Conservation (phyloP, 2,329 filamentous ascomycete species). For the Xylaria sp. region DNA sequence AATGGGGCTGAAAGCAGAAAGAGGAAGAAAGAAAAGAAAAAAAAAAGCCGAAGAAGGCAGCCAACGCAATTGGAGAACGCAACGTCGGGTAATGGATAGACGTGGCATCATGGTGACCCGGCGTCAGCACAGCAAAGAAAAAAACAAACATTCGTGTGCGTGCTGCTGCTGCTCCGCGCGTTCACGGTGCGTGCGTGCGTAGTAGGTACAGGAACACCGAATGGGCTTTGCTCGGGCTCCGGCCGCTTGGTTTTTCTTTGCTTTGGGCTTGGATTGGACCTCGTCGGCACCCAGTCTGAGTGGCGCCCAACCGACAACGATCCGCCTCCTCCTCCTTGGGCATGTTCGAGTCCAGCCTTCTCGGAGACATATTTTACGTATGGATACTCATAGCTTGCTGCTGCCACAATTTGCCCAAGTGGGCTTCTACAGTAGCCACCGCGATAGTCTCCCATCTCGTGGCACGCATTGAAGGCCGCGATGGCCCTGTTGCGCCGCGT, state of each 20-base stretch:
- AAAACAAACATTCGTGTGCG: not conserved
- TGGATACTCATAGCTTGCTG: slow-evolving; percentile 7
- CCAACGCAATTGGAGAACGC: slow-evolving; percentile 11
- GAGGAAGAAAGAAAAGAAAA: no score
- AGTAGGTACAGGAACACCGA: slow-evolving; percentile 9
- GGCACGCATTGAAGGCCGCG: slow-evolving; percentile 14
- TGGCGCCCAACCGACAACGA: slow-evolving; percentile 12
- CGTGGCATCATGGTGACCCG: slow-evolving; percentile 27
- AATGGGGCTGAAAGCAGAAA: slow-evolving; percentile 3
- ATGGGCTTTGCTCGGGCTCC: not conserved
- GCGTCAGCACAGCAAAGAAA: slow-evolving; percentile 13
- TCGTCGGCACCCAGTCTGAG: slow-evolving; percentile 5
- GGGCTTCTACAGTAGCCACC: not conserved
- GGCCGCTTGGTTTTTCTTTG: not conserved
- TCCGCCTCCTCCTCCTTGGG: slow-evolving; percentile 1
- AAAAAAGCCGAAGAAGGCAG: not conserved
- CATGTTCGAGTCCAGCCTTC: slow-evolving; percentile 7
- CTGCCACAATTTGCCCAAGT: slow-evolving; percentile 9
- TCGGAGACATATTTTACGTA: slow-evolving; percentile 7
- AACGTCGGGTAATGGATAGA: slow-evolving; percentile 22
- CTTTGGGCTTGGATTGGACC: slow-evolving; percentile 2
- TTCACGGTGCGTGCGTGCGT: slow-evolving; percentile 12
- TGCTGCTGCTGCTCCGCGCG: slow-evolving; percentile 9
- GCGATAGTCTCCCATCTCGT: slow-evolving; percentile 5
- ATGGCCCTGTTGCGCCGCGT: slow-evolving; percentile 11